Base-by-base conservation (phyloP, 164 flowering plant genomes). In the Nymphaea thermarum region DNA sequence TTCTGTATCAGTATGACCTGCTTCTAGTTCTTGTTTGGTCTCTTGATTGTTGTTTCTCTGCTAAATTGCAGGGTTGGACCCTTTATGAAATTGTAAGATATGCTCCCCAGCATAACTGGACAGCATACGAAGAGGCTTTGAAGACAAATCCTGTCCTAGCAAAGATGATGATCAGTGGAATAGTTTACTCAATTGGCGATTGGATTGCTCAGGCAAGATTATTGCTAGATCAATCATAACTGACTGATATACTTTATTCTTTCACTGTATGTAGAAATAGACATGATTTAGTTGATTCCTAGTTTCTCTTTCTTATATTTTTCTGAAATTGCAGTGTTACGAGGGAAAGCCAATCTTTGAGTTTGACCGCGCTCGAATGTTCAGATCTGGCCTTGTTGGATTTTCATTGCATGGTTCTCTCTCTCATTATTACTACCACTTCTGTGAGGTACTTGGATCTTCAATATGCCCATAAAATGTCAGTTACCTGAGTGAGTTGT, bases 321-420 rank as follows among this genome's bases (percentile, higher is more conserved):
- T 63, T 7, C 44, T 43, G 11, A 65, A 47, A 47, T 67, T 67
- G 70, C 77, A 90, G 94, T 87, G 94, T 75, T 80, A 67, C 60
- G 92, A 90, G 82, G 97, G 97, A 55, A 88, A 84, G 71, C 92
- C 97, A 14, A 80, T 87, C 17, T 80, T 88, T 71, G 92, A 88
- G 69, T 88, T 88, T 70, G 94, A 88, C 70, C 74, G 82, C 25
- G 70, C 81, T 60, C 94, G 94, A 25, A 80, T 82, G 83, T 78
- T 87, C 75, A 84, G 94, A 79, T 90, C 94, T 36, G 91, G 96
- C 72, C 83, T 88, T 63, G 93, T 88, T 68, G 96, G 96, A 11
- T 90, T 90, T 74, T 70, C 87, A 66, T 85, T 88, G 44, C 96
- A 88, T 67, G 96, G 96, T 43, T 88, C 96, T 42, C 89, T 90